Evolutionary conservation across 2,329 filamentous ascomycete species (phyloP).

Genomic region (Talaromyces sp.): DNA sequence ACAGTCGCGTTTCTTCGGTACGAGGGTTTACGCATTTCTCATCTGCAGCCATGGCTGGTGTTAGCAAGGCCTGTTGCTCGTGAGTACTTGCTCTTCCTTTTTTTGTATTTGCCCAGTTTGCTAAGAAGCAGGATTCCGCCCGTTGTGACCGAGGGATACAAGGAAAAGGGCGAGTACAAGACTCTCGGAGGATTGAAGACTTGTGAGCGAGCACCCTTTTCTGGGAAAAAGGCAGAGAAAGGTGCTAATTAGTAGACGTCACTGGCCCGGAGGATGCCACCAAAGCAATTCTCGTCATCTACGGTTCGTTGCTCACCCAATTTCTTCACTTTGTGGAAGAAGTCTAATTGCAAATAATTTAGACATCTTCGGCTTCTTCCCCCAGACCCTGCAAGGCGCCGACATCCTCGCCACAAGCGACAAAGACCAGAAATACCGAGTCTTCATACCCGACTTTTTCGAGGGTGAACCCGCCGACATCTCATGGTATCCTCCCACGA

Average conservation of each 20-base stretch:
- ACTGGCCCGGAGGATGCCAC: slow-evolving; percentile 53
- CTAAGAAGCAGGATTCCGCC: slow-evolving; percentile 31
- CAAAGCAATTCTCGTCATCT: slow-evolving; percentile 53
- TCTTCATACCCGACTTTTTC: slow-evolving; percentile 92
- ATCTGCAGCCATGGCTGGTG: slow-evolving; percentile 29
- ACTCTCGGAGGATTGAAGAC: slow-evolving; percentile 58
- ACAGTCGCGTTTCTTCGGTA: slow-evolving; percentile 4
- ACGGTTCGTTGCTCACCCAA: slow-evolving; percentile 28
- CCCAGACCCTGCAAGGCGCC: slow-evolving; percentile 57
- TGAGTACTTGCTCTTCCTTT: slow-evolving; percentile 12
- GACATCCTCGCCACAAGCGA: slow-evolving; percentile 56
- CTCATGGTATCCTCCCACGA: slow-evolving; percentile 55
- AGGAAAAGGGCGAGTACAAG: slow-evolving; percentile 54
- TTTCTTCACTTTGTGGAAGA: too few species aligned
- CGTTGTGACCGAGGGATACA: slow-evolving; percentile 41
- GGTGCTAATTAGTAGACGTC: slow-evolving; percentile 35
- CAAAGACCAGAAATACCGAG: slow-evolving; percentile 68
- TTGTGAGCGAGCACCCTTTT: slow-evolving; percentile 34
- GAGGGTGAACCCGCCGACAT: slow-evolving; percentile 64
- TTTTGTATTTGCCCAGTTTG: slow-evolving; percentile 6
- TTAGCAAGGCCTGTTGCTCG: slow-evolving; percentile 43
- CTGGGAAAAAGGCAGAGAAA: not conserved
- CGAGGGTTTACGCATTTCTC: slow-evolving; percentile 15
- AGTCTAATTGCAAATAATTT: not conserved
- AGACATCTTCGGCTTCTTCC: slow-evolving; percentile 61